Percentiles rank a stretch among this genome's conserved stretches.
Conservation (phyloP, 2,329 filamentous ascomycete genomes). For the Penicillium sp. region DNA sequence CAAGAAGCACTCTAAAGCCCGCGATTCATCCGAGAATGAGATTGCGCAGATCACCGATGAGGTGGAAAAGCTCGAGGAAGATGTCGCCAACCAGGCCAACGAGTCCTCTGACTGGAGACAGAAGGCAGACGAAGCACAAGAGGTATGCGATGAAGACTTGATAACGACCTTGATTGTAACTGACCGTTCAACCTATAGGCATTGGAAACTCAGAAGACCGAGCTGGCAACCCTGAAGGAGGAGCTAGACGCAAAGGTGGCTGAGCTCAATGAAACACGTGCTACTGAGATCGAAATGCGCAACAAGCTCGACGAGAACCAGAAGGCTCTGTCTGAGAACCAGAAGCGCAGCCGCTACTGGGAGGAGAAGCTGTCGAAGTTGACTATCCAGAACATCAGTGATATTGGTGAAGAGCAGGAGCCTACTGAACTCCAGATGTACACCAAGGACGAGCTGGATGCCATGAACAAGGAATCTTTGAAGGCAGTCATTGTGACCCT, state of each 20-base stretch:
- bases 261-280: slow-evolving; percentile 85
- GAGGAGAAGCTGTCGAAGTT: slow-evolving; percentile 86
- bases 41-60: slow-evolving; percentile 71
- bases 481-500: slow-evolving; percentile 67
- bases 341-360: slow-evolving; percentile 83
- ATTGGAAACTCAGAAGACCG: slow-evolving; percentile 75
- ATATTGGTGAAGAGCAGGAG: slow-evolving; percentile 60
- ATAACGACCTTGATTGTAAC: slow-evolving; percentile 10
- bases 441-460: slow-evolving; percentile 68
- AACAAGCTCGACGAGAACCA: slow-evolving; percentile 97
- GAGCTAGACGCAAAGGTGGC: slow-evolving; percentile 83
- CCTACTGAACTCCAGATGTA: slow-evolving; percentile 67
- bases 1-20: slow-evolving; percentile 81
- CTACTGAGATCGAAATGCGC: slow-evolving; percentile 93
- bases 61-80: slow-evolving; percentile 73
- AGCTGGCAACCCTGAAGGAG: slow-evolving; percentile 75
- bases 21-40: slow-evolving; percentile 76
- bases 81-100: slow-evolving; percentile 74
- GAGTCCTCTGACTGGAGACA: slow-evolving; percentile 72
- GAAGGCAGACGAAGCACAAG: slow-evolving; percentile 79
- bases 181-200: slow-evolving; percentile 47
- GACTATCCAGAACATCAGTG: slow-evolving; percentile 75
- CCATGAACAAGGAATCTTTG: slow-evolving; percentile 63
- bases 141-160: slow-evolving; percentile 39
- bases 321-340: slow-evolving; percentile 82